These are phyloP conservation scores for Umbilicus rupestris DNA, from an alignment of 164 flowering plant species.

Conservation along the genomic window DNA sequence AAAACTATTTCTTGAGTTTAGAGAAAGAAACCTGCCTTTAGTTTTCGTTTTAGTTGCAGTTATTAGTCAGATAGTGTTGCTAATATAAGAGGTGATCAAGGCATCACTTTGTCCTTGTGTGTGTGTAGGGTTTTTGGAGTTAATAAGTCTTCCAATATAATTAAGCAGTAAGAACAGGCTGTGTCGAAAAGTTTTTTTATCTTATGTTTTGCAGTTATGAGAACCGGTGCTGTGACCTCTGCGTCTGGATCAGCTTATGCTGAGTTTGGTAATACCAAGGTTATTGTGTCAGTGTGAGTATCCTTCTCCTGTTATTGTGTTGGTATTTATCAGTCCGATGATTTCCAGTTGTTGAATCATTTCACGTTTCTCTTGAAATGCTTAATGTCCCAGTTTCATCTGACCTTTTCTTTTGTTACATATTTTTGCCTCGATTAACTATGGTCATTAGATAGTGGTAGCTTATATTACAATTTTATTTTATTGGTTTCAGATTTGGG, in stretches of 20 bases:
- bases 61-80: background rate
- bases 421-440: background rate
- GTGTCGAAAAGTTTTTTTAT: background rate
- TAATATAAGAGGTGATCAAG: too few relatives aligned
- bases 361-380: too few relatives aligned
- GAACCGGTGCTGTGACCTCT: constrained; percentile 78
- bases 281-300: constrained; percentile 94
- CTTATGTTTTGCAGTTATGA: constrained; percentile 47
- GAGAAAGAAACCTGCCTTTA: too few relatives aligned
- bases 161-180: background rate
- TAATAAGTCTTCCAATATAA: too few relatives aligned
- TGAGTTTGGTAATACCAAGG: constrained; percentile 88
- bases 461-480: background rate
- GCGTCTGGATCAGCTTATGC: constrained; percentile 97
- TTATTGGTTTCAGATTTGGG: constrained; percentile 53
- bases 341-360: too few relatives aligned
- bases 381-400: background rate
- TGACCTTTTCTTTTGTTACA: background rate
- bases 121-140: too few relatives aligned
- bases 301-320: background rate
- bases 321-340: background rate
- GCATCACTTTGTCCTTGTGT: too few relatives aligned
- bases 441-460: background rate
- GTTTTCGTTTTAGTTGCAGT: background rate
- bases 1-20: too few relatives aligned